These are phyloP conservation scores for Wallemia hederae DNA, from an alignment of 1,284 basidiomycete genomes.

Conservation along the genomic window DNA sequence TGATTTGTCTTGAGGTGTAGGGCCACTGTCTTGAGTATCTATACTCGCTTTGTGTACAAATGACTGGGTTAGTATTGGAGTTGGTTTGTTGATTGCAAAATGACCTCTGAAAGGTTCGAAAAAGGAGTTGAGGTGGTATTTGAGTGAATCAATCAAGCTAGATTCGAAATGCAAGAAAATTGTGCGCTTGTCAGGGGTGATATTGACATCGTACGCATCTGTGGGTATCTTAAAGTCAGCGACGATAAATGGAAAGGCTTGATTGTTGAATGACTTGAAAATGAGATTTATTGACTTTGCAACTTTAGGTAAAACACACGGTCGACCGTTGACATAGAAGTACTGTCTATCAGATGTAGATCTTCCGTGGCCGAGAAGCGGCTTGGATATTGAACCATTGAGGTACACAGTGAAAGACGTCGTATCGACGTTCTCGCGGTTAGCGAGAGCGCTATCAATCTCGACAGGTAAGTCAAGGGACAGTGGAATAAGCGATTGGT, in stretches of 20 bases:
- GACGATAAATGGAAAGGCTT: slow-evolving; percentile 51
- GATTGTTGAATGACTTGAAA: slow-evolving; percentile 53
- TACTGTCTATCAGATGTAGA: slow-evolving; percentile 62
- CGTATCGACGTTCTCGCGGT: slow-evolving; percentile 12
- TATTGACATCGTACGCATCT: slow-evolving; percentile 81
- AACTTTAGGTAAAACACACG: slow-evolving; percentile 52
- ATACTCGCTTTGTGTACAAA: neutral
- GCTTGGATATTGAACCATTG: slow-evolving; percentile 49
- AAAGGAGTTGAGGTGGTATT: slow-evolving; percentile 1
- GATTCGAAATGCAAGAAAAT: slow-evolving; percentile 72
- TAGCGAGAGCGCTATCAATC: slow-evolving; percentile 23
- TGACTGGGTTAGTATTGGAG: neutral
- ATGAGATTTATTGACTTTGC: slow-evolving; percentile 68
- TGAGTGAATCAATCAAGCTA: slow-evolving; percentile 46
- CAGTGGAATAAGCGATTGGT: slow-evolving; percentile 44
- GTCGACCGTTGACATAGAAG: slow-evolving; percentile 77
- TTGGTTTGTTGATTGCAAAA: neutral
- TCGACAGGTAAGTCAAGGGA: slow-evolving; percentile 39
- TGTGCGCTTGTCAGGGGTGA: slow-evolving; percentile 86
- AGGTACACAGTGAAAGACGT: slow-evolving; percentile 23
- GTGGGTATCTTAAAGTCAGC: slow-evolving; percentile 52
- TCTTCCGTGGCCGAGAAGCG: slow-evolving; percentile 37
- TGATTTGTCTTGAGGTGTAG: no score
- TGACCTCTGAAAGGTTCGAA: neutral
- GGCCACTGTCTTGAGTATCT: no score